Base-by-base conservation (phyloP, 108 stramenopile genomes). In the Skeletonema costatum region DNA sequence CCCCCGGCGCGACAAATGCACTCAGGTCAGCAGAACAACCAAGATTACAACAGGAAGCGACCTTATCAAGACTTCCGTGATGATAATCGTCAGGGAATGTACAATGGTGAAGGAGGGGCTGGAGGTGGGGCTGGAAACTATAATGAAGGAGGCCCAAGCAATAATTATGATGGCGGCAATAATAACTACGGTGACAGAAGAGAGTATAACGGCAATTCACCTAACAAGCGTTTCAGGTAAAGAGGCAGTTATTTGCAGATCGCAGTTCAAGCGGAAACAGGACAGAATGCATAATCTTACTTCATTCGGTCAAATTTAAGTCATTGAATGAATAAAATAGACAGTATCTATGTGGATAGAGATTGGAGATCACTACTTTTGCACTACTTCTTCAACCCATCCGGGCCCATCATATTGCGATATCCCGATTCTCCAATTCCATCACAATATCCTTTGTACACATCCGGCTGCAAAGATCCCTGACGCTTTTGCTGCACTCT, bases 121-220 rank as follows among this genome's bases (percentile, higher is more conserved):
- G 51, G 51, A 42, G 32, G 39, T 10, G 69, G 35, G 64, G 64
- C 44, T 16, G 51, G 51, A 42, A 21, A 70, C 50, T 29, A 35
- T 68, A 64, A 31, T 38, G 75, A 73, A 7, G 80, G 69, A n/a
- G 44, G 44, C 16, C 44, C 14, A 46, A 46, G 16, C 48, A 32
- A 48, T 29, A 41, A 66, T 64, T 39, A 41, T 35, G 64, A 74
- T 3, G 38, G 73, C 32, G 64, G 51, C 63, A 64, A 60, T 31
- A 77, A 83, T 39, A 50, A 75, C 58, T 64, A 80, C 35, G 76
- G 84, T 32, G 64, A 65, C 42, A 31, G 66, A 36, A 82, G 82
- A 39, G 78, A 84, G 32, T 71, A 72, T 60, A 25, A 71, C 17
- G 53, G 71, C 33, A n/a, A 51, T 19, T 51, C 50, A 51, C 50